Percentiles rank a stretch among this genome's conserved stretches.
Evolutionary conservation across 1,139 yeast genomes (phyloP).

Genomic region (Sugiyamaella xylanicola): DNA sequence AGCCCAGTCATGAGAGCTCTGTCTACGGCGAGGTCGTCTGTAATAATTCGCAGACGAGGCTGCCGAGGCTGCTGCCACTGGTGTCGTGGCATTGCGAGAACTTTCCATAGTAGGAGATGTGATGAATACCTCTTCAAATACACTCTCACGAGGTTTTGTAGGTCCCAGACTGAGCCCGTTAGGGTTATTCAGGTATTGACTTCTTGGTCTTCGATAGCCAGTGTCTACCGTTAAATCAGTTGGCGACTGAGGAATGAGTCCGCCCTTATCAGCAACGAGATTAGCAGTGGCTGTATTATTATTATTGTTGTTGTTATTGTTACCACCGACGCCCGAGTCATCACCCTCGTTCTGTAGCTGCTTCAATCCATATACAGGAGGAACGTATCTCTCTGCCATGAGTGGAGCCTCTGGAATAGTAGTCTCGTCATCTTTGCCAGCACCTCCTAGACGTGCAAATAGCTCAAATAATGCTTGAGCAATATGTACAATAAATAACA

Average conservation of each 20-base stretch:
- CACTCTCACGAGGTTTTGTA: constrained; percentile 23
- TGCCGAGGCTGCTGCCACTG: constrained; percentile 16
- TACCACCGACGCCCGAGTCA: neutral
- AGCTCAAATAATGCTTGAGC: constrained; percentile 39
- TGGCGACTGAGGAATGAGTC: constrained; percentile 14
- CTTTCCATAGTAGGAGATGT: constrained; percentile 32
- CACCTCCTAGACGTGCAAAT: constrained; percentile 34
- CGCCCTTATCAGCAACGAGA: constrained; percentile 7
- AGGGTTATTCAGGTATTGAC: constrained; percentile 10
- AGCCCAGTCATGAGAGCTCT: constrained; percentile 35
- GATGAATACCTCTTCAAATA: constrained; percentile 28
- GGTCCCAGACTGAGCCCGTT: neutral
- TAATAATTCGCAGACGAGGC: constrained; percentile 29
- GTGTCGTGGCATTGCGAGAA: constrained; percentile 21
- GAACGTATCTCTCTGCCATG: constrained; percentile 4
- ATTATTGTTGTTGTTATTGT: neutral
- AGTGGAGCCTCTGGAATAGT: constrained; percentile 7
- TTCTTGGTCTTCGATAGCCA: constrained; percentile 17
- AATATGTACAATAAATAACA: constrained; percentile 38
- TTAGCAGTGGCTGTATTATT: constrained; percentile 4
- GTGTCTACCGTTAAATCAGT: constrained; percentile 1
- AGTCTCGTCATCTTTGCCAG: constrained; percentile 21
- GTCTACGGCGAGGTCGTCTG: constrained; percentile 36
- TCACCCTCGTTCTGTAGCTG: constrained; percentile 9
- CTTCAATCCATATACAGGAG: constrained; percentile 12